Evolutionary conservation across 176 grass and related monocot species (phyloP).

Genomic region (Zea luxurians): DNA sequence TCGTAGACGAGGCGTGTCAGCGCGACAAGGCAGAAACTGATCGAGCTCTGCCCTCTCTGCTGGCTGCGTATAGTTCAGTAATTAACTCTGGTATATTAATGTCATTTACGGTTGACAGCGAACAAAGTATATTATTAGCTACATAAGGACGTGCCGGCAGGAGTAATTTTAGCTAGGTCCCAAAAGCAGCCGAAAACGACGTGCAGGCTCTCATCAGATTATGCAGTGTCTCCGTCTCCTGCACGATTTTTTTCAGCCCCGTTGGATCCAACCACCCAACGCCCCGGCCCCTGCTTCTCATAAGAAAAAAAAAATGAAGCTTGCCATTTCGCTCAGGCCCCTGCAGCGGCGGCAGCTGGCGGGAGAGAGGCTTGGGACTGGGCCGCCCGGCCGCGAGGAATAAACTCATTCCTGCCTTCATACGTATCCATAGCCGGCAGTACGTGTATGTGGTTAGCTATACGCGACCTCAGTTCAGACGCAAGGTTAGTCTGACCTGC

Average conservation of each 20-base stretch:
- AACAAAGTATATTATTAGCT: background rate
- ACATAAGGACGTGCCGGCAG: background rate
- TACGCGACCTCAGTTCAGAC: background rate
- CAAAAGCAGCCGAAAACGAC: slow-evolving; percentile 49
- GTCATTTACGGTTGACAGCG: slow-evolving; percentile 7
- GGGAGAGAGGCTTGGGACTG: background rate
- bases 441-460: background rate
- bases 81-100: background rate
- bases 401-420: background rate
- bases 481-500: slow-evolving; percentile 24
- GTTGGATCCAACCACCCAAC: slow-evolving; percentile 1
- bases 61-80: background rate
- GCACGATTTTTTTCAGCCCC: slow-evolving; percentile 38
- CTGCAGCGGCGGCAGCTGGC: slow-evolving; percentile 25
- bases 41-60: background rate
- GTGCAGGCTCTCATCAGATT: slow-evolving; percentile 52
- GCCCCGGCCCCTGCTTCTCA: background rate
- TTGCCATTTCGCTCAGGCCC: slow-evolving; percentile 20
- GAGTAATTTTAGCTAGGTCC: slow-evolving; percentile 17
- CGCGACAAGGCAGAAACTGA: background rate
- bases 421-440: background rate
- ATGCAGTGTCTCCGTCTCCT: slow-evolving; percentile 37
- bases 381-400: background rate
- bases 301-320: slow-evolving; percentile 19
- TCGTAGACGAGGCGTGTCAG: background rate